Evolutionary conservation across 1,139 yeast genomes (phyloP).

Genomic region (Debaryomyces robertsiae): DNA sequence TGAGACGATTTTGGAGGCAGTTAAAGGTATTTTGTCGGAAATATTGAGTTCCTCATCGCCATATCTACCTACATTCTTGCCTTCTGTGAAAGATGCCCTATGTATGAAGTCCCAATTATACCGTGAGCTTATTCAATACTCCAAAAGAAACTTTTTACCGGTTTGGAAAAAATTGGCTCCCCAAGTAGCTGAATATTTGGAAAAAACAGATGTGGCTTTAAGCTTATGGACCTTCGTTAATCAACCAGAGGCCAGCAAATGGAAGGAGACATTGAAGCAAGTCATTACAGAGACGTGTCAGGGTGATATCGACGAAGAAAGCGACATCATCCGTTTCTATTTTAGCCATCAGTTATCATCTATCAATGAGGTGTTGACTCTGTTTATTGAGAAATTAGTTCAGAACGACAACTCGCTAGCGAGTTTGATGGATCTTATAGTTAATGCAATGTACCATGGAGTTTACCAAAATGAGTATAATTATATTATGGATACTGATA

Average conservation of each 20-base stretch:
- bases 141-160: constrained; percentile 48
- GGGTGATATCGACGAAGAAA: constrained; percentile 11
- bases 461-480: constrained; percentile 46
- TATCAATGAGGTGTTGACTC: constrained; percentile 39
- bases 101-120: constrained; percentile 28
- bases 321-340: constrained; percentile 28
- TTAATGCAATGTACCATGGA: constrained; percentile 42
- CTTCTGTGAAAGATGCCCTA: constrained; percentile 30
- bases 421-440: constrained; percentile 32
- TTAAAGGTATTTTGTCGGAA: constrained; percentile 53
- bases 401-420: constrained; percentile 26
- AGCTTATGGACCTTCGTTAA: constrained; percentile 49
- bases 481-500: constrained; percentile 27
- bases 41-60: constrained; percentile 51
- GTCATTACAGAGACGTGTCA: constrained; percentile 17
- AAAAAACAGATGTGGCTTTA: constrained; percentile 57
- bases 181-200: constrained; percentile 50
- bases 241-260: constrained; percentile 10
- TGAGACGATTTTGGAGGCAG: constrained; percentile 50
- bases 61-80: constrained; percentile 34
- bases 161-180: constrained; percentile 32
- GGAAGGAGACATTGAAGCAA: constrained; percentile 20
- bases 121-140: constrained; percentile 48
- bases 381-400: constrained; percentile 30
- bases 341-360: constrained; percentile 33